Evolutionary conservation across 2,329 filamentous ascomycete species (phyloP), one percentile per base, ranked within the genome.

Genomic region (Ilyonectria destructans): DNA sequence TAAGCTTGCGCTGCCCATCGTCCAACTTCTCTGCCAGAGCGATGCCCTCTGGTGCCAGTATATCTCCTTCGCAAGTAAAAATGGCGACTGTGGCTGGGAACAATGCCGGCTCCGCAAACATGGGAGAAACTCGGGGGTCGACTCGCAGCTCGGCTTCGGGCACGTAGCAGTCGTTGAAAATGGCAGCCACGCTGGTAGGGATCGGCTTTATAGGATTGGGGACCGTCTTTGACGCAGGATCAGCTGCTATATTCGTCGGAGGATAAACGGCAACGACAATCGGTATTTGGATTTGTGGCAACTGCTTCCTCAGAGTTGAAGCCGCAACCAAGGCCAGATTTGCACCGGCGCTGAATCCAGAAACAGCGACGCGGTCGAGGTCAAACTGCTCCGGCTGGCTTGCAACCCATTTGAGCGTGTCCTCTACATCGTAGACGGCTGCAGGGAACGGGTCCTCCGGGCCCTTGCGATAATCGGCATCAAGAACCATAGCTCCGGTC

Each of bases 311-410:
- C 23, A 63, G 29, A 8, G 26, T 29, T 6, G 54, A 58, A 4
- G 61, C 49, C 2, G 61, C 61, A 5, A 58, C 61, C 8, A 63
- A 10, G 5, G 61, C 61, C 4, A 63, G 45, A 33, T 58, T 57
- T 80, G 10, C 85, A 2, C 86, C 86, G 0, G 83, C 82, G 10
- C 81, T 84, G 62, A 84, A 83, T 2, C 85, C 85, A 17, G 82
- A 83, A 2, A 86, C 58, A 3, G 82, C 85, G 7, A 87, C 71
- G 3, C 77, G 69, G 2, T 71, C 65, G 2, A 75, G 58, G 71
- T 83, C 79, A 17, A 80, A 79, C 19, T 73, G 65, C 29, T 75
- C 77, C 5, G 74, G 57, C 31, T 69, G 71, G 8, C 74, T 62
- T 19, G 19, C 62, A 1, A 81, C 68, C 82, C 80, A 31, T 46